phyloP scores from a whole-genome alignment of 2,329 filamentous ascomycete genomes.

The Aspergillus melleus region DNA sequence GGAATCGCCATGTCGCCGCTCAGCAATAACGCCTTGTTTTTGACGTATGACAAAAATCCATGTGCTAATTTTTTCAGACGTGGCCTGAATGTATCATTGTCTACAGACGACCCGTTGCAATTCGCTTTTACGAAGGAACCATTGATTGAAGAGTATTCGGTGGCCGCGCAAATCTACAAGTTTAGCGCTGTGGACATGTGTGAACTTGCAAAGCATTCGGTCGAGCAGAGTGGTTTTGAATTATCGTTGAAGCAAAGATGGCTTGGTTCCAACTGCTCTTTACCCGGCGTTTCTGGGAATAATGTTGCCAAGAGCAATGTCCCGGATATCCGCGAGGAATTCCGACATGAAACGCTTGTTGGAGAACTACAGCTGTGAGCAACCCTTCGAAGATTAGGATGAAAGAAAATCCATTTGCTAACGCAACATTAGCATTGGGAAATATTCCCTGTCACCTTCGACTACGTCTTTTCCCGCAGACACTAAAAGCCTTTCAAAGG shows the following conservation, averaged over 20 bases:
- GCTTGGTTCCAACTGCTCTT: constrained; percentile 76
- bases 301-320: constrained; percentile 96
- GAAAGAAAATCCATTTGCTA: not conserved
- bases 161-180: constrained; percentile 98
- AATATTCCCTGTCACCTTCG: not conserved
- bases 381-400: not conserved
- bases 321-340: constrained; percentile 86
- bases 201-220: constrained; percentile 93
- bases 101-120: constrained; percentile 93
- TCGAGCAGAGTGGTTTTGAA: constrained; percentile 93
- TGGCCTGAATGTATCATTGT: constrained; percentile 91
- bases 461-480: not conserved
- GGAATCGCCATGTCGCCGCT: constrained; percentile 99
- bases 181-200: constrained; percentile 97
- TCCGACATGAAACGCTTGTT: constrained; percentile 79
- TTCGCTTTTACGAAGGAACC: constrained; percentile 99
- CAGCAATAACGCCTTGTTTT: constrained; percentile 94
- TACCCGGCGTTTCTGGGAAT: constrained; percentile 81
- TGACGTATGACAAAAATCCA: constrained; percentile 95
- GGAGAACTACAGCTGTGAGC: constrained; percentile 81
- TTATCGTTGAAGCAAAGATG: constrained; percentile 84
- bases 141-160: constrained; percentile 95
- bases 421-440: not conserved
- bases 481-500: not conserved
- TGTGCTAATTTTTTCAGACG: constrained; percentile 95